Evolutionary conservation across 2,329 filamentous ascomycete genomes (phyloP).

Genomic region (Ceratocystis diversiconidia): DNA sequence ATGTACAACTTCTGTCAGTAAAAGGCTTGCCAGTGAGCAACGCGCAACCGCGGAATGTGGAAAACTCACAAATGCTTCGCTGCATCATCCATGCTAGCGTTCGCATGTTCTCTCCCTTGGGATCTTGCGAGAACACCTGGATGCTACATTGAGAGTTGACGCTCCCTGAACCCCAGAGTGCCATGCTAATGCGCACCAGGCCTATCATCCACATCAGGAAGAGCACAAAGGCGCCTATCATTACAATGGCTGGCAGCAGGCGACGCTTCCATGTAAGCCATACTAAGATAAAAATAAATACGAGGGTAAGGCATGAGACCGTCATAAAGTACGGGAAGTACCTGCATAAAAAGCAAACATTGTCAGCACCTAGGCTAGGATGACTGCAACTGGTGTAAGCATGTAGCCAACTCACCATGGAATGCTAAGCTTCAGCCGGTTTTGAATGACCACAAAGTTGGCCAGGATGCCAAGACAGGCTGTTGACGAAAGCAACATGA

Average conservation of each 20-base stretch:
- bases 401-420: slow-evolving; percentile 39
- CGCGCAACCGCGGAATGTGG: too few species aligned
- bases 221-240: slow-evolving; percentile 50
- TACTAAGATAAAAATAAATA: slow-evolving; percentile 52
- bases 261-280: slow-evolving; percentile 47
- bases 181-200: slow-evolving; percentile 44
- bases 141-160: slow-evolving; percentile 47
- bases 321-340: slow-evolving; percentile 55
- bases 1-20: too few species aligned
- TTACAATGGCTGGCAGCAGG: slow-evolving; percentile 46
- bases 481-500: slow-evolving; percentile 42
- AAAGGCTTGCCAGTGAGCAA: too few species aligned
- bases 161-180: slow-evolving; percentile 47
- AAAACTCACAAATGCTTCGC: slow-evolving; percentile 44
- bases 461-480: slow-evolving; percentile 46
- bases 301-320: slow-evolving; percentile 42
- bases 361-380: too few species aligned
- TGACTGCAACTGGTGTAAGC: too few species aligned
- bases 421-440: slow-evolving; percentile 37
- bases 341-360: slow-evolving; percentile 28
- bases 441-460: slow-evolving; percentile 45
- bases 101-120: slow-evolving; percentile 35
- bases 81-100: slow-evolving; percentile 53
- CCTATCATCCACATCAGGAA: slow-evolving; percentile 56
- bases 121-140: slow-evolving; percentile 39